phyloP scores from a whole-genome alignment of 805 yeast genomes.

The Candida jianshihensis region DNA sequence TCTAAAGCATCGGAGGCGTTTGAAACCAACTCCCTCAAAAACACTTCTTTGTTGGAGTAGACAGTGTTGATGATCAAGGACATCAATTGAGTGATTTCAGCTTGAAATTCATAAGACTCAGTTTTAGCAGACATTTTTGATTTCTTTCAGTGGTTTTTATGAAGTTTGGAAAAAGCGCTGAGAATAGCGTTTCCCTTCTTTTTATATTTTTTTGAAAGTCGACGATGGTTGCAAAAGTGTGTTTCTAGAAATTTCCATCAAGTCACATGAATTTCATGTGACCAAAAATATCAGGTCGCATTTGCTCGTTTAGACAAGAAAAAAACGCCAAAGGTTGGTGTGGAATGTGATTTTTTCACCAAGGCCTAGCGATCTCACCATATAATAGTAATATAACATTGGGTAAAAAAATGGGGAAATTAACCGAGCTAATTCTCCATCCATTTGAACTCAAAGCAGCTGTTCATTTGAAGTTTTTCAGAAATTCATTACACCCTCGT shows the following conservation, averaged over 20 bases:
- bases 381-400: too few relatives aligned
- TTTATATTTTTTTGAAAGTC: not conserved
- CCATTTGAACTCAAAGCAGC: constrained; percentile 70
- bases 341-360: not conserved
- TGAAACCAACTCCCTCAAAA: constrained; percentile 97
- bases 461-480: constrained; percentile 45
- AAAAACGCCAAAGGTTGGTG: too few relatives aligned
- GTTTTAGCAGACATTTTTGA: constrained; percentile 18
- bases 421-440: constrained; percentile 51
- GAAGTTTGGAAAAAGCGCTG: not conserved
- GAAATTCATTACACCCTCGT: constrained; percentile 31
- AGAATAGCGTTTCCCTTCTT: not conserved
- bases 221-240: not conserved
- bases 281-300: too few relatives aligned
- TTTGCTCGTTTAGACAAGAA: not conserved
- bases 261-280: not conserved
- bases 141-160: not conserved
- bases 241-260: not conserved
- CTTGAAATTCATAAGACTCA: constrained; percentile 95
- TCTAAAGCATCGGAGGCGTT: constrained; percentile 99
- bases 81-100: constrained; percentile 99
- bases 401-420: constrained; percentile 45
- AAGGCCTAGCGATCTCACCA: too few relatives aligned
- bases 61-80: constrained; percentile 99
- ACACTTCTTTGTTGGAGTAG: constrained; percentile 98